Evolutionary conservation across 208 protist species (phyloP), one percentile per base, ranked within the genome.

Genomic region (Naegleria lovaniensis): DNA sequence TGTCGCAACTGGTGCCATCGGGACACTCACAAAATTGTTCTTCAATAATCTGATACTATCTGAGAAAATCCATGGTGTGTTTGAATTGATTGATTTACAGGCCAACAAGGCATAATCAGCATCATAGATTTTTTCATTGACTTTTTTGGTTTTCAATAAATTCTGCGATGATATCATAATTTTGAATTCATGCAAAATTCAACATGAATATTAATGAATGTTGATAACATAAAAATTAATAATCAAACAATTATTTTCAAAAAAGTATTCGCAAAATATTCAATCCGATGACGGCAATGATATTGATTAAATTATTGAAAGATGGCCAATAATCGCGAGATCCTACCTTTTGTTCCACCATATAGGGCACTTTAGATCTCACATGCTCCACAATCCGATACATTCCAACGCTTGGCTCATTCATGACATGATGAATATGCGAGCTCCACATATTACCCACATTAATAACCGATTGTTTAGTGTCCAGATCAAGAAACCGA

Each of bases 371-470:
- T n/a, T 85, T 85, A 25, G 11, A 43, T 48, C n/a, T 85, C 41
- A 43, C 38, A 16, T 85, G 83, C 5, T 85, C 83, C 11, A 16
- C 15, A 51, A 85, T 85, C 41, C 83, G 39, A 85, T 85, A 48
- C 40, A 85, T 48, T 85, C 83, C 83, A 9, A 85, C 38, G 48
- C 39, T 48, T 22, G 83, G 83, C 48, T 85, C 83, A 48, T 85
- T 85, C n/a, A 43, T n/a, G 0, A 43, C 13, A n/a, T 48, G 33
- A 48, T 85, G 83, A 25, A 85, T 43, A 48, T 85, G 16, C 13
- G 39, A 39, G 11, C 39, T 85, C 83, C 83, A 85, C 11, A 43
- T 16, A 48, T 85, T 9, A 48, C 83, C 43, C 16, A 40, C 25
- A 79, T 79, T 79, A 6, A 79, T 6, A 36, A 36, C 67, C 36